Evolutionary conservation across 2,329 filamentous ascomycete species (phyloP).

Genomic region (Ilyonectria sp.): DNA sequence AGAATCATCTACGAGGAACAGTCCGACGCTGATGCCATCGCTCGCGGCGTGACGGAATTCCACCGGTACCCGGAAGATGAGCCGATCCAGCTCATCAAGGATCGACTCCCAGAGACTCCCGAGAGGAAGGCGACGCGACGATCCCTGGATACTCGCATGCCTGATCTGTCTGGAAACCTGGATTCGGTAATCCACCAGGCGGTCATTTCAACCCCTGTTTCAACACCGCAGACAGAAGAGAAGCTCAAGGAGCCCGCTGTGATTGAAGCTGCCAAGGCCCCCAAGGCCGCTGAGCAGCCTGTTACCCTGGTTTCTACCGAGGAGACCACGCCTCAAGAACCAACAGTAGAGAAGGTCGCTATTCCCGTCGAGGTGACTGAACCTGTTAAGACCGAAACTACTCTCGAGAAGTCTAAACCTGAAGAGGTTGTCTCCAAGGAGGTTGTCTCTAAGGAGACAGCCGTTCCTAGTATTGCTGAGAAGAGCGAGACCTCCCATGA

Average conservation of each 20-base stretch:
- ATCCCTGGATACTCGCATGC: slow-evolving; percentile 41
- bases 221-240: slow-evolving; percentile 9
- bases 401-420: background rate
- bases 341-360: background rate
- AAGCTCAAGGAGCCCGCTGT: slow-evolving; percentile 12
- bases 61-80: slow-evolving; percentile 45
- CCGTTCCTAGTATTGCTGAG: background rate
- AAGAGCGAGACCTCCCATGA: slow-evolving; percentile 29
- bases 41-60: slow-evolving; percentile 42
- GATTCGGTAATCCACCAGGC: slow-evolving; percentile 11
- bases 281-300: slow-evolving; percentile 7
- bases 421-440: slow-evolving; percentile 13
- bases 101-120: slow-evolving; percentile 26
- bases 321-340: slow-evolving; percentile 11
- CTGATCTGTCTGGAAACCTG: slow-evolving; percentile 36
- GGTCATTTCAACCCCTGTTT: background rate
- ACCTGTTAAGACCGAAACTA: background rate
- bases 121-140: slow-evolving; percentile 29
- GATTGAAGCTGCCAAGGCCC: slow-evolving; percentile 18
- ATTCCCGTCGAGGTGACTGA: background rate
- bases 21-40: slow-evolving; percentile 44
- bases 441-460: background rate
- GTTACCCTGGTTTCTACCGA: background rate
- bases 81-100: slow-evolving; percentile 42
- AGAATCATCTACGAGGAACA: slow-evolving; percentile 48